These are phyloP conservation scores for Fraxinus paxiana DNA, from an alignment of 305 asterid species.

Conservation along the genomic window DNA sequence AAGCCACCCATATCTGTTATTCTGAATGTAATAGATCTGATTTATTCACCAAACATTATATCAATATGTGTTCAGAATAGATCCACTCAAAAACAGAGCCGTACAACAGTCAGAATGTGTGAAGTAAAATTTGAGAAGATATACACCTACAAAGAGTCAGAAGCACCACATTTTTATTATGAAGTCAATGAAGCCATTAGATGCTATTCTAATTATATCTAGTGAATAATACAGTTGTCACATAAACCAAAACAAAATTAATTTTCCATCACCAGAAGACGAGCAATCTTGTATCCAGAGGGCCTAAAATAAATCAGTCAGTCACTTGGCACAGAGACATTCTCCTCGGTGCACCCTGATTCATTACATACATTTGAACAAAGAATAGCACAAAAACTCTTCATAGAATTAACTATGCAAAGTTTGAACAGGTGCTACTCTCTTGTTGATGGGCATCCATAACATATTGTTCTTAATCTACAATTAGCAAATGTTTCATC, in stretches of 20 bases:
- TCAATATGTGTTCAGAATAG: neutral
- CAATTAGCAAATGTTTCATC: neutral
- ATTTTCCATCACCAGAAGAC: neutral
- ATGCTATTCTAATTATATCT: neutral
- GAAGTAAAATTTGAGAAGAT: neutral
- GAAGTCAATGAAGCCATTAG: neutral
- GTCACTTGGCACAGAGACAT: neutral
- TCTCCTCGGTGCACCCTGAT: neutral
- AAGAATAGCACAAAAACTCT: neutral
- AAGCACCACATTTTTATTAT: neutral
- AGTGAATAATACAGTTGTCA: neutral
- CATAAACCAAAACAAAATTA: neutral
- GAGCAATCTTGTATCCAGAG: neutral
- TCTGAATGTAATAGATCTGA: neutral
- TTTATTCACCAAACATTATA: neutral
- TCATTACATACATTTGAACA: neutral
- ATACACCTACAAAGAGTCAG: neutral
- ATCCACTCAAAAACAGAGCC: neutral
- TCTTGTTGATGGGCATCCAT: neutral
- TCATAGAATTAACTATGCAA: neutral
- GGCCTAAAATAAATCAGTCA: neutral
- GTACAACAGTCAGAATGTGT: neutral
- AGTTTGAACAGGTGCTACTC: neutral
- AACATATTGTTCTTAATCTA: neutral
- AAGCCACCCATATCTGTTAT: neutral